Evolutionary conservation across 176 grass and related monocot genomes (phyloP).

Genomic region (Elaeis guineensis): DNA sequence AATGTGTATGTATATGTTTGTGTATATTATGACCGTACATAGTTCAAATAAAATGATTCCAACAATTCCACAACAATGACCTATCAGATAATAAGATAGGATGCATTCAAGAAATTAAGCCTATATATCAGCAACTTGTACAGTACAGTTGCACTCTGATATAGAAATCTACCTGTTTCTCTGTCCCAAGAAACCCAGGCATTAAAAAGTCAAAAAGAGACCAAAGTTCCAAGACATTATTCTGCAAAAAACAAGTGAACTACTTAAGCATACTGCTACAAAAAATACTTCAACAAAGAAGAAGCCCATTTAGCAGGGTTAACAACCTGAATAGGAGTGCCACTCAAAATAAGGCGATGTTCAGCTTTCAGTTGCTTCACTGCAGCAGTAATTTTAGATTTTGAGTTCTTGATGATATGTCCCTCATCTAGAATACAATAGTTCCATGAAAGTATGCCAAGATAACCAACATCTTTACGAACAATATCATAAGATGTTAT

Average conservation of each 20-base stretch:
- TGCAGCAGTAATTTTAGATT: constrained; percentile 90
- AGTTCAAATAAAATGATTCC: no score
- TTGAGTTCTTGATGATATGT: constrained; percentile 98
- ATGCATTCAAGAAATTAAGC: no score
- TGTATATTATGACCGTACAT: no score
- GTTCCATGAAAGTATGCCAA: constrained; percentile 69
- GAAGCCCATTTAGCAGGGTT: neutral
- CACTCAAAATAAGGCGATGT: constrained; percentile 96
- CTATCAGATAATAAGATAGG: no score
- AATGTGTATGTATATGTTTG: no score
- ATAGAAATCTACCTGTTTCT: constrained; percentile 68
- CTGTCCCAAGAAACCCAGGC: constrained; percentile 99
- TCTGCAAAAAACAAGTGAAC: constrained; percentile 41
- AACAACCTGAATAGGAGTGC: constrained; percentile 90
- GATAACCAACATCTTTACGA: constrained; percentile 91
- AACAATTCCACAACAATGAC: no score
- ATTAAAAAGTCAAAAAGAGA: constrained; percentile 99
- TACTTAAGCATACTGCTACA: constrained; percentile 1
- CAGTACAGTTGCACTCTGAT: no score
- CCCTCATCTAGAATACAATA: constrained; percentile 99
- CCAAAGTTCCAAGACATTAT: constrained; percentile 99
- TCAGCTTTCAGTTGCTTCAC: constrained; percentile 92
- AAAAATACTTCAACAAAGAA: constrained; percentile 3
- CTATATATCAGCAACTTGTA: no score
- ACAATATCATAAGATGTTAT: constrained; percentile 98